Evolutionary conservation across 805 yeast genomes (phyloP).

Genomic region (Geotrichum ghanense): DNA sequence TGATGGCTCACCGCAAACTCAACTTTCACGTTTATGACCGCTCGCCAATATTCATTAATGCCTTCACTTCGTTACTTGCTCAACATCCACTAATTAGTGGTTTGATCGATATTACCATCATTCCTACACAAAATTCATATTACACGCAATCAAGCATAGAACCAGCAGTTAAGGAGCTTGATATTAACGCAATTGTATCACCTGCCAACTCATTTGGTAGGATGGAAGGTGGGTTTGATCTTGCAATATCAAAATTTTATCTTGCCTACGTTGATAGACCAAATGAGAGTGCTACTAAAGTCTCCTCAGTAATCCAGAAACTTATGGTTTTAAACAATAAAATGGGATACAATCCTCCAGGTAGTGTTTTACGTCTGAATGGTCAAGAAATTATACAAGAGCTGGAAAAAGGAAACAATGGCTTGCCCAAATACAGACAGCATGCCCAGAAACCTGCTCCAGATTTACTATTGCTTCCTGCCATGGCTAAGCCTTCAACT

Average conservation of each 20-base stretch:
- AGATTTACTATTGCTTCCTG: conserved; percentile 11
- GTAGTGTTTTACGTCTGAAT: conserved; percentile 23
- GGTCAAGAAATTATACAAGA: conserved; percentile 12
- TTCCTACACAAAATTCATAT: not conserved
- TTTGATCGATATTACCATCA: not conserved
- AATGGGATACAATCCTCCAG: conserved; percentile 27
- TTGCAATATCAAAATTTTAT: conserved; percentile 26
- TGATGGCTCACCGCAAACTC: too few species aligned
- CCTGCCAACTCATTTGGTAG: conserved; percentile 43
- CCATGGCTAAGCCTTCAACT: conserved; percentile 23
- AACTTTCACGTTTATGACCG: not conserved
- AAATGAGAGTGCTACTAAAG: conserved; percentile 9
- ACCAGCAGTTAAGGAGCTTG: not conserved
- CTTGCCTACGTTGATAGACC: conserved; percentile 9
- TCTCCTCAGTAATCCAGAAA: conserved; percentile 11
- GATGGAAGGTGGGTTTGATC: conserved; percentile 43
- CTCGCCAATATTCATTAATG: not conserved
- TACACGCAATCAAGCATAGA: not conserved
- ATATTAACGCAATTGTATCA: conserved; percentile 28
- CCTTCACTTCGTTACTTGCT: not conserved
- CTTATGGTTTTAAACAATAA: conserved; percentile 1
- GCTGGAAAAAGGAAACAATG: not conserved
- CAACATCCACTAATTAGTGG: not conserved
- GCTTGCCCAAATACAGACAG: conserved; percentile 1
- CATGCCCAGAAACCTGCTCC: not conserved